Percentiles rank a stretch among this genome's conserved stretches.
phyloP scores from a whole-genome alignment of 371 early-diverging fungal genomes.

The Mucor velutinosus region DNA sequence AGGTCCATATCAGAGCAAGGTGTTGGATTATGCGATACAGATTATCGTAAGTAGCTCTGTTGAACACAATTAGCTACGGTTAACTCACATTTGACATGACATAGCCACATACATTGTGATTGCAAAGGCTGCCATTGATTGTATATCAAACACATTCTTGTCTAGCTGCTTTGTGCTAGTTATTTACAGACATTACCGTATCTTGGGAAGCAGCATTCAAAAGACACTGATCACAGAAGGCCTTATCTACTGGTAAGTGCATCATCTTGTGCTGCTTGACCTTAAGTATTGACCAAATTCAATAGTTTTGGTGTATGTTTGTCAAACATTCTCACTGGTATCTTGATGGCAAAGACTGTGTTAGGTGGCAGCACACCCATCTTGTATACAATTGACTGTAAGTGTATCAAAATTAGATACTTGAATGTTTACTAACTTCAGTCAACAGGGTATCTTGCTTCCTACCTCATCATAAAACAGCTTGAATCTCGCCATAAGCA shows the following conservation, averaged over 20 bases:
- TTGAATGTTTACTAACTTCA: background rate
- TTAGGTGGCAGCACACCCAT: slow-evolving; percentile 47
- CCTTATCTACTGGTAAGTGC: slow-evolving; percentile 41
- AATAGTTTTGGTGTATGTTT: slow-evolving; percentile 48
- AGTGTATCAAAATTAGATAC: background rate
- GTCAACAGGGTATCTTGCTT: slow-evolving; percentile 46
- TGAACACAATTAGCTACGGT: background rate
- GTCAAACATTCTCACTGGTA: slow-evolving; percentile 49
- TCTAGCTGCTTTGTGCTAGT: slow-evolving; percentile 47
- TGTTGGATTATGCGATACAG: slow-evolving; percentile 31
- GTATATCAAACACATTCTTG: slow-evolving; percentile 42
- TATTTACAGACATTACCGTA: slow-evolving; percentile 44
- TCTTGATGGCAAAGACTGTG: slow-evolving; percentile 29
- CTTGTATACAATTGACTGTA: slow-evolving; percentile 53
- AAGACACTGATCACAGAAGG: slow-evolving; percentile 43
- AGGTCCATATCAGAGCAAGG: slow-evolving; percentile 21
- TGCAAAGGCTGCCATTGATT: slow-evolving; percentile 41
- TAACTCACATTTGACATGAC: background rate
- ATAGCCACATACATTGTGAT: slow-evolving; percentile 40
- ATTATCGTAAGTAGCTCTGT: slow-evolving; percentile 34
- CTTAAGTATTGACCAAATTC: background rate
- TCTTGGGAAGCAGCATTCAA: slow-evolving; percentile 43
- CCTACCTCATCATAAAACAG: slow-evolving; percentile 53
- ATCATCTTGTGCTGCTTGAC: background rate
- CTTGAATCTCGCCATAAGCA: slow-evolving; percentile 27